Evolutionary conservation across 164 flowering plant genomes (phyloP).

Genomic region (Pachysandra terminalis): DNA sequence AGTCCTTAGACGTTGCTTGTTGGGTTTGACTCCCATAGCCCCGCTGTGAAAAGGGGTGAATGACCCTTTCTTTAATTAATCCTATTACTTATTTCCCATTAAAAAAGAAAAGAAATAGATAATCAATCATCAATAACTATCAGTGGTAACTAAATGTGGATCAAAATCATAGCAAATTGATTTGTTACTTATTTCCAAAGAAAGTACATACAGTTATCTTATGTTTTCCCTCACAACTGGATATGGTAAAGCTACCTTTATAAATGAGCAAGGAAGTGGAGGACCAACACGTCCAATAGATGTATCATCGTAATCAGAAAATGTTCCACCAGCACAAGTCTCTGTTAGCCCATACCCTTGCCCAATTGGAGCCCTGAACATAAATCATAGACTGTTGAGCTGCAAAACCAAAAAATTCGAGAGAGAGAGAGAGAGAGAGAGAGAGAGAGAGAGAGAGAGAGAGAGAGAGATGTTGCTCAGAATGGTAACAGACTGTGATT

Average conservation of each 20-base stretch:
- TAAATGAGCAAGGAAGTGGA: slow-evolving; percentile 85
- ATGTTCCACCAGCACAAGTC: slow-evolving; percentile 95
- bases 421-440: not conserved
- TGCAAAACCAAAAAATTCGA: not conserved
- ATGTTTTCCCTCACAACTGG: not conserved
- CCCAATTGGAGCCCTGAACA: slow-evolving; percentile 84
- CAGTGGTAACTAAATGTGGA: too few species aligned
- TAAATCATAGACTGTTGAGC: not conserved
- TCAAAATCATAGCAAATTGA: not conserved
- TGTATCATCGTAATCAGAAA: slow-evolving; percentile 82
- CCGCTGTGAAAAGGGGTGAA: too few species aligned
- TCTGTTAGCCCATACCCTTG: slow-evolving; percentile 99
- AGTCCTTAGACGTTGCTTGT: too few species aligned
- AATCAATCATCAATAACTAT: too few species aligned
- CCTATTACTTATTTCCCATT: too few species aligned
- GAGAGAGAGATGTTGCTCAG: too few species aligned
- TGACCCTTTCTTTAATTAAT: too few species aligned
- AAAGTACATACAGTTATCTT: not conserved
- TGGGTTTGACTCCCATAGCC: too few species aligned
- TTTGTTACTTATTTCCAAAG: not conserved
- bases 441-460: not conserved
- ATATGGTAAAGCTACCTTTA: slow-evolving; percentile 52
- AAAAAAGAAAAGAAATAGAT: not conserved
- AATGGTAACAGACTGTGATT: too few species aligned
- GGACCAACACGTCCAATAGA: slow-evolving; percentile 99